Evolutionary conservation across 2,329 filamentous ascomycete genomes (phyloP).

Genomic region (Clathrospora elynae): DNA sequence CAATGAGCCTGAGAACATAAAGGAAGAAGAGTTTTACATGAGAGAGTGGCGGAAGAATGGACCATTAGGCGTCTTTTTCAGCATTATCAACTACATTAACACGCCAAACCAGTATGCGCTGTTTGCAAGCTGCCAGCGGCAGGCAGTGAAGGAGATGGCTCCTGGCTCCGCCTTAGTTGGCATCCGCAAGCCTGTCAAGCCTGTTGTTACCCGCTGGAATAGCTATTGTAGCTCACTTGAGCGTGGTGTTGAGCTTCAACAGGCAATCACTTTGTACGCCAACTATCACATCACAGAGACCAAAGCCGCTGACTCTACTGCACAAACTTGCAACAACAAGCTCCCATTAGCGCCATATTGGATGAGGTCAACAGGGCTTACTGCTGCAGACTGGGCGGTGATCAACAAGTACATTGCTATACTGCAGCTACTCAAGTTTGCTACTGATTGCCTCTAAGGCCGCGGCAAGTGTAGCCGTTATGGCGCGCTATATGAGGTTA

Average conservation of each 20-base stretch:
- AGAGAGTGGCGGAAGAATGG: slow-evolving; percentile 1
- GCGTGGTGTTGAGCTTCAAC: background rate
- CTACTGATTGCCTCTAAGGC: slow-evolving; percentile 2
- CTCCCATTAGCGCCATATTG: background rate
- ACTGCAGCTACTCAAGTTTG: slow-evolving; percentile 3
- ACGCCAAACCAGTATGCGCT: slow-evolving; percentile 1
- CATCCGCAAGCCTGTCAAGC: slow-evolving; percentile 1
- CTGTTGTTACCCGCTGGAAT: slow-evolving; percentile 2
- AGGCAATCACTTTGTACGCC: background rate
- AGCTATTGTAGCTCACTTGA: background rate
- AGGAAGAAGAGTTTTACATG: slow-evolving; percentile 1
- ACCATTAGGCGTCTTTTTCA: slow-evolving; percentile 1
- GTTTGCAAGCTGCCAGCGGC: background rate
- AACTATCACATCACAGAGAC: background rate
- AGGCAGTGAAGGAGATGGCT: background rate
- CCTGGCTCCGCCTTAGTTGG: background rate
- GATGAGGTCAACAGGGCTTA: slow-evolving; percentile 2
- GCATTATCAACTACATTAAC: slow-evolving; percentile 7
- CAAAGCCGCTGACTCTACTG: background rate
- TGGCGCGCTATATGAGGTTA: slow-evolving; percentile 2
- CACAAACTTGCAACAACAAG: background rate
- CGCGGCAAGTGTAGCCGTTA: slow-evolving; percentile 1
- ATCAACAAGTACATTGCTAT: slow-evolving; percentile 5
- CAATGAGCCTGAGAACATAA: background rate
- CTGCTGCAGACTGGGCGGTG: slow-evolving; percentile 2